Conservation (phyloP, 2,329 filamentous ascomycete species). For the Colletotrichum sp. region DNA sequence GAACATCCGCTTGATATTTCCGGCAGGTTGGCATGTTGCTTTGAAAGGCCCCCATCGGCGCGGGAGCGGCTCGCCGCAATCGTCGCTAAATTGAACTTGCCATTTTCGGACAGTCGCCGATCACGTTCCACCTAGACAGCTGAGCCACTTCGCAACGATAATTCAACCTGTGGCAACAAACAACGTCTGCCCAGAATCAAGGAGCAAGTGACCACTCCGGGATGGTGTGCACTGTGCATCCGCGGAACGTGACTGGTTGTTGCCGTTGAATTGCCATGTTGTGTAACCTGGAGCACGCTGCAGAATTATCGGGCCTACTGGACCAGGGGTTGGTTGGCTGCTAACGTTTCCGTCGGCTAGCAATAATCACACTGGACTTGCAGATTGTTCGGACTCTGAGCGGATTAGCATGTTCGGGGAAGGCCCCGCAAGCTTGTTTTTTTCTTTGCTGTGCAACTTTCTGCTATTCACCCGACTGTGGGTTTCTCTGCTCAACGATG, state of each 20-base stretch:
- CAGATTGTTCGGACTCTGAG: not conserved
- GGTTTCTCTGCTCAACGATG: not conserved
- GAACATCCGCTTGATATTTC: not conserved
- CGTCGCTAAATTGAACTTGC: not conserved
- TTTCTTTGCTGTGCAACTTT: not conserved
- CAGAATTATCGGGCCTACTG: not conserved
- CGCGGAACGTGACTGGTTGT: not conserved
- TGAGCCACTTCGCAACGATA: not conserved
- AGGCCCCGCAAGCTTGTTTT: not conserved
- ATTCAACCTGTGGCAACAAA: not conserved
- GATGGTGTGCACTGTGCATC: not conserved
- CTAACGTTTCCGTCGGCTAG: not conserved
- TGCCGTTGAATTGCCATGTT: not conserved
- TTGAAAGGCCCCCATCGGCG: not conserved
- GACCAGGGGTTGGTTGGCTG: not conserved
- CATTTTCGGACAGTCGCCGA: not conserved
- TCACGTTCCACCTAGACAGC: not conserved
- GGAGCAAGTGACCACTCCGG: not conserved
- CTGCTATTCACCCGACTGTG: accelerated
- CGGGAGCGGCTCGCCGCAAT: not conserved
- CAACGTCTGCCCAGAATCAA: not conserved
- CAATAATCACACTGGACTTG: not conserved
- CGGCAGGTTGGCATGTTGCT: not conserved
- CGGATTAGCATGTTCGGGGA: accelerated
- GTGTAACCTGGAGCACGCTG: not conserved